Base-by-base conservation (phyloP, 176 grass and related monocot species). In the Phoenix roebelenii region DNA sequence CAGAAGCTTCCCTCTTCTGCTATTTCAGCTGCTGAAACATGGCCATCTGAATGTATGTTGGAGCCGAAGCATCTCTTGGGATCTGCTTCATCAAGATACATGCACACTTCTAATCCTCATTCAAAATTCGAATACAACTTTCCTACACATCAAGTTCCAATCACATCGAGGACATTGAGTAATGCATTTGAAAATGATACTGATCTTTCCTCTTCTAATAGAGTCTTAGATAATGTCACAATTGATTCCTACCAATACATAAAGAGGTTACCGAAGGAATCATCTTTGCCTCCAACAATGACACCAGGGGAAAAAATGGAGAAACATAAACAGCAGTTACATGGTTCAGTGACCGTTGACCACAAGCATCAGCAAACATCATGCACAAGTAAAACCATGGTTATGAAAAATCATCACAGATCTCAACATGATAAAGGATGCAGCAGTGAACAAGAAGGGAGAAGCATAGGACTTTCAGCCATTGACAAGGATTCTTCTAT, bases 71-170 rank as follows among this genome's bases (percentile, higher is more conserved):
- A 77, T 23, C 69, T 67, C 44, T 81, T 90, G 64, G 78, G 82
- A 59, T 62, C 74, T 50, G 68, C 65, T 66, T 79, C 82, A 28
- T 82, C 80, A 52, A 87, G 86, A 74, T 74, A 85, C 61, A 65
- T 90, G 54, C 2, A 24, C 55, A 90, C 83, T 79, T 82, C 74
- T 7, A 79, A 69, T 64, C 74, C 77, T 67, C 78, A 72, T 84
- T n/a, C 54, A 54, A 64, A 81, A 60, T 64, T 48, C 49, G 76
- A 81, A 12, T 67, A 39, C 60, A 65, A 68, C 55, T 66, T 80
- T 49, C 76, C 74, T 62, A n/a, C 64, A 63, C 68, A 85, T 74
- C 50, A 71, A 35, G 63, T 76, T 39, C 74, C 86, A 24, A 58
- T 72, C 57, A 52, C 55, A 30, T 61, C 72, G 74, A 78, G 49